Evolutionary conservation across 2,329 filamentous ascomycete genomes (phyloP).

Genomic region (Monilinia aucupariae): DNA sequence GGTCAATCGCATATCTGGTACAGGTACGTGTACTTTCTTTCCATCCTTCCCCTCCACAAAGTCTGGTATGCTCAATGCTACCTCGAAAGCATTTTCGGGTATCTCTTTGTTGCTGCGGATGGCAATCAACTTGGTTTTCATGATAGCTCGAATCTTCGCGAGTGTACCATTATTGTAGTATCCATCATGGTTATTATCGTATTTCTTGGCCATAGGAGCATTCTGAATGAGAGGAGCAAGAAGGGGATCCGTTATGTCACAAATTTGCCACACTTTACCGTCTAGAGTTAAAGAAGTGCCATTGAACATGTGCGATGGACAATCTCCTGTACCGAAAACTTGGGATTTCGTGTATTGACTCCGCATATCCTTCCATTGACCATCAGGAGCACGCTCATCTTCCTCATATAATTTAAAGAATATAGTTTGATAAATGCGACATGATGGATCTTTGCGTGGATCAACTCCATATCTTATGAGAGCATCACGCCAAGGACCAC

Average conservation of each 20-base stretch:
- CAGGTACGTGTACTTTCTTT: conserved; percentile 25
- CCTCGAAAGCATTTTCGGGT: conserved; percentile 43
- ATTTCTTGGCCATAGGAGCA: conserved; percentile 52
- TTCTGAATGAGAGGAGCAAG: conserved; percentile 61
- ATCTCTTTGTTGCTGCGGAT: conserved; percentile 54
- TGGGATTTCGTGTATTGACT: conserved; percentile 20
- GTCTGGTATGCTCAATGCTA: conserved; percentile 39
- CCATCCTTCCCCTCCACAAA: conserved; percentile 25
- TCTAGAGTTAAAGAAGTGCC: conserved; percentile 69
- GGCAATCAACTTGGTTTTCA: conserved; percentile 77
- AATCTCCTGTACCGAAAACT: conserved; percentile 23
- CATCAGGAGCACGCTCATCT: conserved; percentile 22
- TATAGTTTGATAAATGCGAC: conserved; percentile 80
- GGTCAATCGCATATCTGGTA: conserved; percentile 31
- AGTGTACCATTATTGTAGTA: conserved; percentile 82
- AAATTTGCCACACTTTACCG: conserved; percentile 90
- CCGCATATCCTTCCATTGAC: conserved; percentile 26
- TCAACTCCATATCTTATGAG: conserved; percentile 83
- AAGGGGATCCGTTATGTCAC: conserved; percentile 80
- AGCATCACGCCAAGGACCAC: conserved; percentile 85
- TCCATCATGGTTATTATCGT: conserved; percentile 61
- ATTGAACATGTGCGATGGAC: conserved; percentile 71
- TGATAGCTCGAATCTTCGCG: conserved; percentile 77
- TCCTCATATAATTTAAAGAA: conserved; percentile 64
- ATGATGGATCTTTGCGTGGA: conserved; percentile 69